Evolutionary conservation across 768 basidiomycete species (phyloP).

Genomic region (Terana coerulea): DNA sequence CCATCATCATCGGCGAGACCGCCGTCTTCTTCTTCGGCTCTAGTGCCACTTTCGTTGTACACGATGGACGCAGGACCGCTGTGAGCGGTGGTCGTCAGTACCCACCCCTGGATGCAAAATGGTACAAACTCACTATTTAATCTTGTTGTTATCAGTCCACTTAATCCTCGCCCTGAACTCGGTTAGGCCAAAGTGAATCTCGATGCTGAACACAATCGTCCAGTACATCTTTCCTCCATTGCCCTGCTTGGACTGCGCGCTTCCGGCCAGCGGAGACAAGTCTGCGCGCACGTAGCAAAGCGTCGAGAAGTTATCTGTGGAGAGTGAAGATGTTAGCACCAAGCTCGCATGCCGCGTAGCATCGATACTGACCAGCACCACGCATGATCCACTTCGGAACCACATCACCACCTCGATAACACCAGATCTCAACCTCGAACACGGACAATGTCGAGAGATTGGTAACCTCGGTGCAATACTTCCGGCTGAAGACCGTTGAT

Average conservation of each 20-base stretch:
- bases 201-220: slow-evolving; percentile 82
- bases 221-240: slow-evolving; percentile 69
- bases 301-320: slow-evolving; percentile 65
- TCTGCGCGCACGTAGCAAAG: slow-evolving; percentile 78
- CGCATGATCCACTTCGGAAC: slow-evolving; percentile 75
- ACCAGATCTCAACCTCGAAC: slow-evolving; percentile 85
- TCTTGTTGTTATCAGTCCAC: slow-evolving; percentile 73
- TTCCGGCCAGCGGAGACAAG: slow-evolving; percentile 65
- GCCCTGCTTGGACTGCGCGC: slow-evolving; percentile 64
- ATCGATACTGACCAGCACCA: slow-evolving; percentile 32
- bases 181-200: slow-evolving; percentile 79
- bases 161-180: slow-evolving; percentile 82
- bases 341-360: not conserved
- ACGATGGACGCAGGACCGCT: slow-evolving; percentile 80
- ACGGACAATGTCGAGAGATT: slow-evolving; percentile 71
- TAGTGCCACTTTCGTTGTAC: slow-evolving; percentile 75
- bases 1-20: slow-evolving; percentile 62
- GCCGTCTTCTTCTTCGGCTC: slow-evolving; percentile 72
- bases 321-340: not conserved
- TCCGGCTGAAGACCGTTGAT: slow-evolving; percentile 75
- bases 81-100: slow-evolving; percentile 11
- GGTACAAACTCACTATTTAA: slow-evolving; percentile 59
- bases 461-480: slow-evolving; percentile 80
- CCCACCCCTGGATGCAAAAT: not conserved
- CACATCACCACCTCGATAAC: slow-evolving; percentile 69